Conservation (phyloP, 495 filamentous ascomycete genomes). For the Hypoxylon crocopeplum region DNA sequence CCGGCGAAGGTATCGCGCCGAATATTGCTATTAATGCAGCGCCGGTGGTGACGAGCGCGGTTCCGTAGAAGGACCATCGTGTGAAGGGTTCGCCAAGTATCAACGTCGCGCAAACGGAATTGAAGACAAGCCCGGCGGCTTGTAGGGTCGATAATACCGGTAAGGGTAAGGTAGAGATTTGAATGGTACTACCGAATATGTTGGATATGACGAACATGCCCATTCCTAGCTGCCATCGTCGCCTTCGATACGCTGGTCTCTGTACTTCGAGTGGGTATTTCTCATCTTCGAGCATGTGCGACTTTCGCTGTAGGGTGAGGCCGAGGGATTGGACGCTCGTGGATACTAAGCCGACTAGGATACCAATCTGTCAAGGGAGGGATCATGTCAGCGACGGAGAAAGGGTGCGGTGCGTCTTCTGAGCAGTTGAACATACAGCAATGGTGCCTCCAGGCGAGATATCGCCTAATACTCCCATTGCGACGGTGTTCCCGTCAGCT, state of each 20-base stretch:
- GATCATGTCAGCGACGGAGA: constrained; percentile 3
- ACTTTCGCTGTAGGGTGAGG: constrained; percentile 97
- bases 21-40: constrained; percentile 92
- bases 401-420: background rate
- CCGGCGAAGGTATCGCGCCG: constrained; percentile 93
- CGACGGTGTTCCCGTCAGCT: constrained; percentile 43
- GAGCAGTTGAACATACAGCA: constrained; percentile 63
- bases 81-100: constrained; percentile 96
- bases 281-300: constrained; percentile 96
- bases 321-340: constrained; percentile 94
- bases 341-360: constrained; percentile 89
- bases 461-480: constrained; percentile 79
- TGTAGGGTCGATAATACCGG: constrained; percentile 95
- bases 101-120: constrained; percentile 93
- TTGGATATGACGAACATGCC: constrained; percentile 95
- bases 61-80: constrained; percentile 85
- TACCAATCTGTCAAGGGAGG: constrained; percentile 71
- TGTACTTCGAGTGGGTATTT: constrained; percentile 79
- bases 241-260: constrained; percentile 85
- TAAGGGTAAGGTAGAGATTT: constrained; percentile 94
- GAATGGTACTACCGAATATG: constrained; percentile 91
- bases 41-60: constrained; percentile 82
- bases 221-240: constrained; percentile 98
- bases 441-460: constrained; percentile 87
- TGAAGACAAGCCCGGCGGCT: constrained; percentile 96